phyloP scores from a whole-genome alignment of 2,329 filamentous ascomycete species.

The Lasiodiplodia sp. region DNA sequence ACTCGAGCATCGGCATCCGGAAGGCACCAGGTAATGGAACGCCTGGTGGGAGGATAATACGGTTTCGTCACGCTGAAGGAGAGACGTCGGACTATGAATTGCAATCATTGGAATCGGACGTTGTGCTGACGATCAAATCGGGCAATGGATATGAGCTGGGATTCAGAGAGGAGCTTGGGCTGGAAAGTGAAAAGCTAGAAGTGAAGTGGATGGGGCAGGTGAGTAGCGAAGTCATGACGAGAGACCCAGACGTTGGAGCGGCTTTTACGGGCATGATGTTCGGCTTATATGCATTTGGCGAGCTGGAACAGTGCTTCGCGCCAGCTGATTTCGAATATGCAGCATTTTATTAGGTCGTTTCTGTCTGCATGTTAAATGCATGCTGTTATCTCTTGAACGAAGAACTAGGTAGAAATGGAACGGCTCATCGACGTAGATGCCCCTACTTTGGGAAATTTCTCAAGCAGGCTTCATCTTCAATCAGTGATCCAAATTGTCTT shows the following conservation, averaged over 20 bases:
- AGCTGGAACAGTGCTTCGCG: constrained; percentile 48
- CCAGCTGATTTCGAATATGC: constrained; percentile 54
- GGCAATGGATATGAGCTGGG: constrained; percentile 41
- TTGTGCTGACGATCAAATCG: constrained; percentile 41
- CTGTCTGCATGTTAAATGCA: too few relatives aligned
- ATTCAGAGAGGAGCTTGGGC: constrained; percentile 33
- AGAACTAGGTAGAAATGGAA: too few relatives aligned
- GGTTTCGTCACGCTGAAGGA: constrained; percentile 38
- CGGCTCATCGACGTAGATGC: too few relatives aligned
- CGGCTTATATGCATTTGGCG: constrained; percentile 55
- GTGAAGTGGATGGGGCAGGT: constrained; percentile 41
- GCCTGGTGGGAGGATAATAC: constrained; percentile 35
- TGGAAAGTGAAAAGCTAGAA: constrained; percentile 31
- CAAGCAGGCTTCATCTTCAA: neutral
- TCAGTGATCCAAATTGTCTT: too few relatives aligned
- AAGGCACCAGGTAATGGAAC: constrained; percentile 31
- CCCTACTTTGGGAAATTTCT: too few relatives aligned
- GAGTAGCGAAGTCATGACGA: constrained; percentile 44
- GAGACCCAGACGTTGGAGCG: constrained; percentile 48
- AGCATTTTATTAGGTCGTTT: neutral
- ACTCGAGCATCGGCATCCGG: constrained; percentile 53
- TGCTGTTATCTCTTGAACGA: too few relatives aligned
- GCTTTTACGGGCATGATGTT: constrained; percentile 57
- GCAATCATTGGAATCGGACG: constrained; percentile 33
- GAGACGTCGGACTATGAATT: constrained; percentile 30